A percentile compares a stretch with the other conserved stretches of the same genome.
Evolutionary conservation across 2,329 filamentous ascomycete species (phyloP).

Genomic region (Graphium sp.): DNA sequence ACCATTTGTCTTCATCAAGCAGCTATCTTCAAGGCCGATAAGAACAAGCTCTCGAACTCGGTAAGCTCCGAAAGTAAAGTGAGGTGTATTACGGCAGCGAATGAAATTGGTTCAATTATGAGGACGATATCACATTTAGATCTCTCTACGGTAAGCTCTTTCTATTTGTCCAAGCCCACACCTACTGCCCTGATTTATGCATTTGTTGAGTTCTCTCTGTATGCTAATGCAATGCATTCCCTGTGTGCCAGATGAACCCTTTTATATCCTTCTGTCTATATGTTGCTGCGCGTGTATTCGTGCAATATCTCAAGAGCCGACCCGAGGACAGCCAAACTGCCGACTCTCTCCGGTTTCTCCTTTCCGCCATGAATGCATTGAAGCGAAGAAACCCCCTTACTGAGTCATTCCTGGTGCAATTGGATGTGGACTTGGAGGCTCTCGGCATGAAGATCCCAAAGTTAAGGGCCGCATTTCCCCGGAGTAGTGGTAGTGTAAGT

Average conservation of each 20-base stretch:
- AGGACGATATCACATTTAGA: conserved; percentile 86
- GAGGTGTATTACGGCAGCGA: conserved; percentile 81
- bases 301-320: conserved; percentile 91
- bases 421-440: conserved; percentile 79
- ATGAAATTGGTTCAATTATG: conserved; percentile 91
- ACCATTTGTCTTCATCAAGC: conserved; percentile 97
- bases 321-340: conserved; percentile 66
- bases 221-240: conserved; percentile 8
- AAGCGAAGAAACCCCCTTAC: conserved; percentile 81
- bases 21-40: conserved; percentile 93
- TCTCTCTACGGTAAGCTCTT: conserved; percentile 50
- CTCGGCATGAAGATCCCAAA: conserved; percentile 45
- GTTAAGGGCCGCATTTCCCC: conserved; percentile 35
- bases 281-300: conserved; percentile 86
- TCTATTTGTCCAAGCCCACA: neutral
- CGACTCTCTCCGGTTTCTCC: conserved; percentile 75
- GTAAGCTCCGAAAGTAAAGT: conserved; percentile 83
- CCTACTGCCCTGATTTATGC: no score
- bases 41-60: conserved; percentile 58
- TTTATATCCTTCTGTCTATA: conserved; percentile 94
- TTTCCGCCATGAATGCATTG: conserved; percentile 78
- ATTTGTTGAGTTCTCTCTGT: neutral
- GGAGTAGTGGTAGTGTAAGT: conserved; percentile 33
- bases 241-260: conserved; percentile 59
- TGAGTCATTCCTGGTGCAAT: conserved; percentile 83